Percentiles rank a stretch among this genome's conserved stretches.
Evolutionary conservation across 139 green algal species (phyloP).

Genomic region (Chlamydomonas applanata): DNA sequence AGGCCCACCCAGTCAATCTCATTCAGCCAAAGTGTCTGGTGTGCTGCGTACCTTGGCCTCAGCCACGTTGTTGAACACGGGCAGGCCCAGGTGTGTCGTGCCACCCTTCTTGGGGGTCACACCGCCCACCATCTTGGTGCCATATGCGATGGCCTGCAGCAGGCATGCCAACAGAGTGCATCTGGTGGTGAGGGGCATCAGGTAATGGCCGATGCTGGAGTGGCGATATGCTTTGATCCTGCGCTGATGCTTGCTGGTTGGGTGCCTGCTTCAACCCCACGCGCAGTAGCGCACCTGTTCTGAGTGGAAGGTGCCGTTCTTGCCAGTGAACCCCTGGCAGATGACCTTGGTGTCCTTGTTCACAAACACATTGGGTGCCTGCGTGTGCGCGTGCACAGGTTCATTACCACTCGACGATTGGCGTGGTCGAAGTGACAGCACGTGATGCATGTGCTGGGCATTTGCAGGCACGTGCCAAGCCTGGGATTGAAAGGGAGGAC

Average conservation of each 20-base stretch:
- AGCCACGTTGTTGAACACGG: slow-evolving; percentile 89
- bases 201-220: too few relatives aligned
- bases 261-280: too few relatives aligned
- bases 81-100: slow-evolving; percentile 90
- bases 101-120: slow-evolving; percentile 97
- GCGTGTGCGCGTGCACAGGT: not conserved
- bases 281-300: too few relatives aligned
- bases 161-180: not conserved
- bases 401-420: not conserved
- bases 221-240: too few relatives aligned
- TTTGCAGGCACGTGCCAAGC: too few relatives aligned
- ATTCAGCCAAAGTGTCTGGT: too few relatives aligned
- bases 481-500: too few relatives aligned
- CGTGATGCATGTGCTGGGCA: not conserved
- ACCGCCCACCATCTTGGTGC: slow-evolving; percentile 96
- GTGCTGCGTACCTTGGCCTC: slow-evolving; percentile 78
- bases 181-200: too few relatives aligned
- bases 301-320: slow-evolving; percentile 98
- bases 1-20: too few relatives aligned
- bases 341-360: slow-evolving; percentile 95
- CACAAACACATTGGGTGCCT: slow-evolving; percentile 89
- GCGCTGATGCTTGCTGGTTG: too few relatives aligned
- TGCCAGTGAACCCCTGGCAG: slow-evolving; percentile 94
- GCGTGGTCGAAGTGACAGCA: not conserved
- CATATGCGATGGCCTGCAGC: slow-evolving; percentile 93